Evolutionary conservation across 2,329 filamentous ascomycete genomes (phyloP).

Genomic region (Colletotrichum costaricense): DNA sequence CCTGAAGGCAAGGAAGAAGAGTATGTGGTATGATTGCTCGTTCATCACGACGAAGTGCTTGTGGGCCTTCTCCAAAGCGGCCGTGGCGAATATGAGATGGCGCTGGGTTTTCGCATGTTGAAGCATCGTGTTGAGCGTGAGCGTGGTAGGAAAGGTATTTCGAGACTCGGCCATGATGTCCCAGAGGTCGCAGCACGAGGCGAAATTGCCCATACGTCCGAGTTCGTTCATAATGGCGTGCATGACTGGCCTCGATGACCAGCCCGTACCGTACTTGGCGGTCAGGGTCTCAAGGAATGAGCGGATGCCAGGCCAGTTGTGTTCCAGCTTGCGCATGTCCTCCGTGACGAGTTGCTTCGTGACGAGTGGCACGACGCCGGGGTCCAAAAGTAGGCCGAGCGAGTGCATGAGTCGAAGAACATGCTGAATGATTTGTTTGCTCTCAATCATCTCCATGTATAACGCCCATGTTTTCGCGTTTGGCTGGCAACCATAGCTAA

Average conservation of each 20-base stretch:
- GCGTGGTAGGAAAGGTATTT: conserved; percentile 19
- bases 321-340: conserved; percentile 51
- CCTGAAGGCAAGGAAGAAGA: conserved; percentile 51
- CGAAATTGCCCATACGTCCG: conserved; percentile 50
- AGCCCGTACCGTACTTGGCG: conserved; percentile 57
- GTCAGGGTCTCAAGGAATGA: conserved; percentile 54
- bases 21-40: conserved; percentile 47
- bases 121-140: conserved; percentile 53
- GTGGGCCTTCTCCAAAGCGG: conserved; percentile 42
- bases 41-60: conserved; percentile 40
- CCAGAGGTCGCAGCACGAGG: conserved; percentile 41
- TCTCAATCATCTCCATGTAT: conserved; percentile 65
- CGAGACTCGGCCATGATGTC: conserved; percentile 39
- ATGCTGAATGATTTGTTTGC: conserved; percentile 64
- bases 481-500: conserved; percentile 49
- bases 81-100: conserved; percentile 47
- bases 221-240: conserved; percentile 56
- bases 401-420: conserved; percentile 59
- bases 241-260: conserved; percentile 52
- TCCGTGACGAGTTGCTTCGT: conserved; percentile 55
- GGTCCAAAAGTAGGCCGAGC: conserved; percentile 54
- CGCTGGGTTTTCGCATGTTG: conserved; percentile 41
- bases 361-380: conserved; percentile 49
- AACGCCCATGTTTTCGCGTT: conserved; percentile 60
- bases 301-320: conserved; percentile 49